Evolutionary conservation across 805 yeast species (phyloP).

Genomic region (Ogataea kodamae): DNA sequence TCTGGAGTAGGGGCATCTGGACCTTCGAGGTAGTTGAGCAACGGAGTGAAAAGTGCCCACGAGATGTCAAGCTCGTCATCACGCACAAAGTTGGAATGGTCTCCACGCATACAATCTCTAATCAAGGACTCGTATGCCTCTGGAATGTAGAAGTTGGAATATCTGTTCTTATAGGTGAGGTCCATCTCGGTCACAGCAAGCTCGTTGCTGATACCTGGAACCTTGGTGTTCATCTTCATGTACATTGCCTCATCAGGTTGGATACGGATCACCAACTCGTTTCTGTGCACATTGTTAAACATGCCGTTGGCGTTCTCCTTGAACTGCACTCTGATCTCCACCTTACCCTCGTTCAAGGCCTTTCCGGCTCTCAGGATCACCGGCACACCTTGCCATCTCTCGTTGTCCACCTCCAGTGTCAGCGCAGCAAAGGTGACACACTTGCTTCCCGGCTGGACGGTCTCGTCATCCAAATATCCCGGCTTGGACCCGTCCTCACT

Average conservation of each 20-base stretch:
- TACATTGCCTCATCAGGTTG: conserved; percentile 96
- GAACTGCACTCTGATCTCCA: conserved; percentile 91
- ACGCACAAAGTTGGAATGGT: conserved; percentile 96
- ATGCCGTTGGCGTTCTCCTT: conserved; percentile 81
- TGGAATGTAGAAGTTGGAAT: conserved; percentile 88
- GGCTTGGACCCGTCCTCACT: conserved; percentile 89
- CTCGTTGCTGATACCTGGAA: conserved; percentile 84
- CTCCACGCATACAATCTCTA: conserved; percentile 84
- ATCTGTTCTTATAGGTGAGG: conserved; percentile 77
- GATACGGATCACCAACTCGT: conserved; percentile 88
- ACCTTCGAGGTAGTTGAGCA: conserved; percentile 75
- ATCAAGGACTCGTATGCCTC: conserved; percentile 97
- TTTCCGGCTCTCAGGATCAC: conserved; percentile 95
- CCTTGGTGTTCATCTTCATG: conserved; percentile 87
- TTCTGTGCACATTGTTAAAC: conserved; percentile 76
- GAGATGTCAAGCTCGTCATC: conserved; percentile 94
- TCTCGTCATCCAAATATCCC: conserved; percentile 85
- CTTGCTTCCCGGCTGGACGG: conserved; percentile 77
- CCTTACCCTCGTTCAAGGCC: conserved; percentile 92
- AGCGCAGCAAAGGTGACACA: conserved; percentile 92
- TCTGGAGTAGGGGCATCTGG: conserved; percentile 64
- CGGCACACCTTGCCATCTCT: conserved; percentile 98
- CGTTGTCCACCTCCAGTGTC: conserved; percentile 74
- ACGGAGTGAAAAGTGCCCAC: conserved; percentile 92
- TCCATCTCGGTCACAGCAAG: conserved; percentile 88